A percentile compares a stretch with the other conserved stretches of the same genome.
These are phyloP conservation scores for Annulohypoxylon truncatum DNA, from an alignment of 2,329 filamentous ascomycete genomes.

Conservation along the genomic window DNA sequence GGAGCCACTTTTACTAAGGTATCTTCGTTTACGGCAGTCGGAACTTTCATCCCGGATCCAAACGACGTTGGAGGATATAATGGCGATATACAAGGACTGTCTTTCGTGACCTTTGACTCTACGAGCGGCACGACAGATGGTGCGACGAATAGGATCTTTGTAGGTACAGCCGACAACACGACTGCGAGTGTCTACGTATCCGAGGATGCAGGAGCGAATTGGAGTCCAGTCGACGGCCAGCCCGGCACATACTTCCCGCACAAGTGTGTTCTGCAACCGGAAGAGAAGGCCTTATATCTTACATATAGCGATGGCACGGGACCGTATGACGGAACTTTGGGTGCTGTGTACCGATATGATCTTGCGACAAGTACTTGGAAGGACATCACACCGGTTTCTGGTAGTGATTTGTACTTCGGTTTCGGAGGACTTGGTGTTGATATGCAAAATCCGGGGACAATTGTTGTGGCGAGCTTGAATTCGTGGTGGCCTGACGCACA, in stretches of 20 bases:
- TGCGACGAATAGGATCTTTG: conserved; percentile 67
- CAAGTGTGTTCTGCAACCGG: conserved; percentile 62
- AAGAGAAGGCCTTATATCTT: conserved; percentile 65
- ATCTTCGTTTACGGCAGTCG: conserved; percentile 61
- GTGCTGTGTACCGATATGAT: conserved; percentile 67
- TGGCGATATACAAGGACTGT: conserved; percentile 60
- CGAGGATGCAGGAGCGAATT: conserved; percentile 64
- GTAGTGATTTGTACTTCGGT: conserved; percentile 61
- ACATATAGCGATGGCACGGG: conserved; percentile 66
- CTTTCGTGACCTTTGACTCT: conserved; percentile 67
- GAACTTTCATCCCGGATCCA: conserved; percentile 60
- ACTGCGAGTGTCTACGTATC: conserved; percentile 66
- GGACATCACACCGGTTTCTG: conserved; percentile 66
- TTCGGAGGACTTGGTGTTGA: conserved; percentile 68
- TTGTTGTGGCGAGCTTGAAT: conserved; percentile 68
- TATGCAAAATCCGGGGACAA: conserved; percentile 63
- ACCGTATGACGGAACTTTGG: conserved; percentile 66
- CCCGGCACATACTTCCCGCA: conserved; percentile 65
- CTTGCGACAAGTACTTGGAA: conserved; percentile 62
- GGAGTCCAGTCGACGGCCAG: conserved; percentile 62
- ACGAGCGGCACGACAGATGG: conserved; percentile 59
- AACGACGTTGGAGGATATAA: conserved; percentile 59
- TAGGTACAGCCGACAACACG: conserved; percentile 64
- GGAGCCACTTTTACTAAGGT: conserved; percentile 67
- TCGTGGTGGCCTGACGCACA: conserved; percentile 70